A percentile compares a stretch with the other conserved stretches of the same genome.
Conservation (phyloP, 345 rosid species). For the Hypericum perforatum region DNA sequence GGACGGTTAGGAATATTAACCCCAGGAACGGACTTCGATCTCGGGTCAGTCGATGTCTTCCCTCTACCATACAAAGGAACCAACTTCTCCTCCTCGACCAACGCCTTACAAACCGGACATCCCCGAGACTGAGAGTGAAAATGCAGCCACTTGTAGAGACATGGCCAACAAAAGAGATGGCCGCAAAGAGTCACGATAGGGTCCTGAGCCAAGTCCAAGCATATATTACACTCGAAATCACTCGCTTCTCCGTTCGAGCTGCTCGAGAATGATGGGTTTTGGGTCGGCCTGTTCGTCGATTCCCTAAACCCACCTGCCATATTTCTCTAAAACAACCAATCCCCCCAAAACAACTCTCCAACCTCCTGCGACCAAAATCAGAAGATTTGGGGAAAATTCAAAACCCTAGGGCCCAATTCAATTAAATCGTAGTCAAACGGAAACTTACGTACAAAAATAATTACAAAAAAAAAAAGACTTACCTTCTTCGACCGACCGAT, state of each 20-base stretch:
- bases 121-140: slow-evolving; percentile 63
- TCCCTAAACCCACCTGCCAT: slow-evolving; percentile 61
- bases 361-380: too few species aligned
- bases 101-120: slow-evolving; percentile 95
- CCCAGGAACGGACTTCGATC: slow-evolving; percentile 78
- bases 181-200: slow-evolving; percentile 97
- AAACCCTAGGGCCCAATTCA: too few species aligned
- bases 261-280: slow-evolving; percentile 48
- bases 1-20: slow-evolving; percentile 86
- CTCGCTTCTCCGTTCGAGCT: slow-evolving; percentile 57
- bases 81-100: slow-evolving; percentile 72
- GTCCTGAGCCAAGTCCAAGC: slow-evolving; percentile 97
- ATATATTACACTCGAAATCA: slow-evolving; percentile 91
- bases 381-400: too few species aligned
- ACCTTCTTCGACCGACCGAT: slow-evolving; percentile 13
- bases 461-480: neutral
- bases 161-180: slow-evolving; percentile 99
- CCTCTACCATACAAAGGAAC: slow-evolving; percentile 98
- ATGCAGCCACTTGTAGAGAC: slow-evolving; percentile 96
- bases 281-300: slow-evolving; percentile 56
- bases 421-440: too few species aligned
- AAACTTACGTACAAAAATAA: too few species aligned
- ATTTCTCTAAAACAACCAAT: slow-evolving; percentile 13
- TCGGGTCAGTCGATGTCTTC: slow-evolving; percentile 68
- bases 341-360: too few species aligned